Base-by-base conservation (phyloP, 768 basidiomycete genomes). In the Podaxis sp. region DNA sequence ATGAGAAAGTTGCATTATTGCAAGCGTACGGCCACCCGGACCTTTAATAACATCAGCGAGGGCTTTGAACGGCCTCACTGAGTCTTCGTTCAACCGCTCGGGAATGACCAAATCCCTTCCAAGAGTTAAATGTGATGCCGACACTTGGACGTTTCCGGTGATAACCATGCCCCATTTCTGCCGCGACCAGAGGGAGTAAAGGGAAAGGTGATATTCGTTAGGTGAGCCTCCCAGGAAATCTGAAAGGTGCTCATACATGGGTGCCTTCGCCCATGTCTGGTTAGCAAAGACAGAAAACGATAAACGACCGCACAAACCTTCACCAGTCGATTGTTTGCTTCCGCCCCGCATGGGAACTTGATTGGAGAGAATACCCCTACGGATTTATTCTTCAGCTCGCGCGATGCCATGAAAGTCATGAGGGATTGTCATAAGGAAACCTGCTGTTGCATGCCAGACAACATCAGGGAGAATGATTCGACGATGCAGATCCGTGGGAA, bases 131-230 rank as follows among this genome's bases (percentile, higher is more conserved):
- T 95, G 93, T 0, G 78, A 72, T 0, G 64, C 64, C 28, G 81
- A 80, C 28, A 95, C 85, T 68, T 91, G 89, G 3, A 93, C 82
- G 66, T 95, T 95, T 3, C 96, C 96, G 0, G 95, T 93, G 30
- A 96, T 72, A 52, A 96, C 76, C 82, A 97, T 92, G 0, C 93
- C 96, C 93, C 93, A 98, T 52, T 82, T 81, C 11, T 89, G 83
- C 57, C 77, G 72, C 1, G 87, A 84, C 95, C 95, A 98, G 67
- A 79, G 76, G 0, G 82, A 73, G 70, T 98, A 97, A 30, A 97
- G 79, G 0, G 74, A 68, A 39, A 80, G 69, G 71, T 95, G 91
- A 49, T 78, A 72, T 13, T 75, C 68, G 65, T 90, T 93, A 0
- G 95, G 95, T 9, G 84, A 82, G 0, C 93, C 92, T 22, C 93